phyloP scores from a whole-genome alignment of 2,329 filamentous ascomycete species.

The Raffaelea arxii region DNA sequence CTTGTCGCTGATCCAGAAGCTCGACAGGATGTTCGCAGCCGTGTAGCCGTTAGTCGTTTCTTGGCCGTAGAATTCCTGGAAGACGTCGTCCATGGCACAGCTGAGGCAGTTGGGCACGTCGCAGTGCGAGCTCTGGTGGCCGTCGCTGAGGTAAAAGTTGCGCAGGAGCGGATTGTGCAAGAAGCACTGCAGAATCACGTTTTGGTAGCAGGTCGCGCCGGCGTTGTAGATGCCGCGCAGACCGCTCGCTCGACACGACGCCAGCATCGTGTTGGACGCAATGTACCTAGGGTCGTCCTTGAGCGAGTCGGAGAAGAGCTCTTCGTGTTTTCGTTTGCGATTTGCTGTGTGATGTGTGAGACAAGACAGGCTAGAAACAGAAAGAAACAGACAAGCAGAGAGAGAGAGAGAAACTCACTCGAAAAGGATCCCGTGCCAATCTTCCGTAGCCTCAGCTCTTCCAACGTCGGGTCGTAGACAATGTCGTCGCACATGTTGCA shows the following conservation, averaged over 20 bases:
- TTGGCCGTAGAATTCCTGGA: constrained; percentile 59
- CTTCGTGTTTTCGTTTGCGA: constrained; percentile 68
- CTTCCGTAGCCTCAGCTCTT: constrained; percentile 63
- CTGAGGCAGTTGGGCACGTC: constrained; percentile 51
- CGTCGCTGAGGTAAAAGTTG: constrained; percentile 86
- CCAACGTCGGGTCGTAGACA: constrained; percentile 72
- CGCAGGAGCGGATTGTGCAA: constrained; percentile 87
- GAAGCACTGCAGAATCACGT: constrained; percentile 86
- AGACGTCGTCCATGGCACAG: constrained; percentile 65
- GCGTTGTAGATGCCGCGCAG: constrained; percentile 93
- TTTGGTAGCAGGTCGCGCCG: constrained; percentile 97
- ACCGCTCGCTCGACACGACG: constrained; percentile 61
- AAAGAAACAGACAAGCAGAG: too few relatives aligned
- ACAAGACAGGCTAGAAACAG: too few relatives aligned
- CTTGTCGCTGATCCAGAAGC: constrained; percentile 79
- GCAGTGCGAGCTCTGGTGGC: constrained; percentile 73
- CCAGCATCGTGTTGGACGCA: constrained; percentile 64
- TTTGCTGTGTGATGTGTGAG: too few relatives aligned
- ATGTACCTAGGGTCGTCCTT: constrained; percentile 72
- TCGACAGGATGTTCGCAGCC: constrained; percentile 78
- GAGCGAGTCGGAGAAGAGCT: constrained; percentile 51
- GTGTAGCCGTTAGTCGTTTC: constrained; percentile 85
- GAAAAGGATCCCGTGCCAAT: constrained; percentile 56
- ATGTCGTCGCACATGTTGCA: constrained; percentile 77
- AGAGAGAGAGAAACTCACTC: constrained; percentile 40